Evolutionary conservation across 306 rosid species (phyloP), one percentile per base, ranked within the genome.

Genomic region (Lathyrus sativus): DNA sequence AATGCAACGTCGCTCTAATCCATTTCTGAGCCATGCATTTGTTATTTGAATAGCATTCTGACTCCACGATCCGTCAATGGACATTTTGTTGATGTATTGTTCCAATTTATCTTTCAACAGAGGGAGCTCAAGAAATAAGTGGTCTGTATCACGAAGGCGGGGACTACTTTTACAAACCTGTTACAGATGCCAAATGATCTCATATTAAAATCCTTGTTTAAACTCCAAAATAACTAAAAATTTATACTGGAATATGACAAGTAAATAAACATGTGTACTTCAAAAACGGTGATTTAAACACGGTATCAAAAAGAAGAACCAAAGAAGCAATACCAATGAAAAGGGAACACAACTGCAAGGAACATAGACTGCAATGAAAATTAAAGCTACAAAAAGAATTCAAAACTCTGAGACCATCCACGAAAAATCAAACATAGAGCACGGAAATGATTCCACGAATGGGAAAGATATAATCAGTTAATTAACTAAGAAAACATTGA

Each of bases 91-190:
- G 66, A 93, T 88, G 60, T 90, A 93, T 56, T 85, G 82, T 67
- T 83, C 90, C 77, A 93, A 78, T 58, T 62, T 83, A 41, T 86
- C 97, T 75, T 78, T 85, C 73, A 93, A 81, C 60, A 80, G 73
- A 39, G 98, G 97, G 14, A 93, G 93, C 74, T 93, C 97, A 51
- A 93, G 87, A 85, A 93, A 93, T 80, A 93, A 65, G 75, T 93
- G 98, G 70, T 83, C 85, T 5, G 98, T 93, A 70, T 90, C 95
- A 45, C 93, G 95, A 70, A 85, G 79, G 8, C 68, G 87, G 7
- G 98, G 98, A 73, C 84, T 3, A 11, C 72, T 77, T 71, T 71
- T 84, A 86, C 98, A 93, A 39, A 90, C 87, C 98, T 93, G 85
- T 51, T 43, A 48, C 49, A 22, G 39, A 45, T 13, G 43, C 53